Conservation (phyloP, 805 yeast genomes). For the Suhomyces kilbournensis region DNA sequence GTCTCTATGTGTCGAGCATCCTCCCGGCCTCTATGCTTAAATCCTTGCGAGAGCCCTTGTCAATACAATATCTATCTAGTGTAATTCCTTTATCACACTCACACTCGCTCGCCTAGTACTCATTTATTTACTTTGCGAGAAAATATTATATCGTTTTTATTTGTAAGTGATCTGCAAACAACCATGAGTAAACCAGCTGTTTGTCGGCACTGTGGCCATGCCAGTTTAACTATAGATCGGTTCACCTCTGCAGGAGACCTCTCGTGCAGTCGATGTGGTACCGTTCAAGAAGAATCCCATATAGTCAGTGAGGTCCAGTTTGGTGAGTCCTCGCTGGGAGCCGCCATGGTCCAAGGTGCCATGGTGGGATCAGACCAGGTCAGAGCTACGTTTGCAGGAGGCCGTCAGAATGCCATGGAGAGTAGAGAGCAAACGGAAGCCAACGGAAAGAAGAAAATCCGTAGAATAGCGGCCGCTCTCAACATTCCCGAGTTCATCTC, state of each 20-base stretch:
- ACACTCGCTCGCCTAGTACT: neutral
- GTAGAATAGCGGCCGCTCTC: slow-evolving; percentile 75
- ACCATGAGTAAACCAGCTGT: slow-evolving; percentile 4
- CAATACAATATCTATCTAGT: neutral
- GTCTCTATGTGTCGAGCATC: neutral
- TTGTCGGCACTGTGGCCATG: slow-evolving; percentile 26
- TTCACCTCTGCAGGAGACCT: slow-evolving; percentile 58
- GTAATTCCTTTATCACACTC: too few species aligned
- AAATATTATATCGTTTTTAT: neutral
- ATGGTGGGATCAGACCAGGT: slow-evolving; percentile 86
- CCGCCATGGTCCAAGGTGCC: slow-evolving; percentile 93
- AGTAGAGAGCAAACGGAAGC: slow-evolving; percentile 85
- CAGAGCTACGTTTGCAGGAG: slow-evolving; percentile 57
- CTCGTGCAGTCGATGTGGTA: slow-evolving; percentile 81
- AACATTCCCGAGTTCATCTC: slow-evolving; percentile 79
- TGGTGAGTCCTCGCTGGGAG: slow-evolving; percentile 89
- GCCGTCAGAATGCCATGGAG: slow-evolving; percentile 73
- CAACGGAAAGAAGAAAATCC: slow-evolving; percentile 77
- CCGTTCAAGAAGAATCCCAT: slow-evolving; percentile 86
- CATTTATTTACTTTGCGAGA: neutral
- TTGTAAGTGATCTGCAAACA: neutral
- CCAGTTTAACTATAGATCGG: slow-evolving; percentile 20
- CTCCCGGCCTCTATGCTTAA: neutral
- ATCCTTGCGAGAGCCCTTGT: neutral
- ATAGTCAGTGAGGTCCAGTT: slow-evolving; percentile 94